Percentiles rank a stretch among this genome's conserved stretches.
These are phyloP conservation scores for Entoloma clypeatum DNA, from an alignment of 1,284 basidiomycete species.

Conservation along the genomic window DNA sequence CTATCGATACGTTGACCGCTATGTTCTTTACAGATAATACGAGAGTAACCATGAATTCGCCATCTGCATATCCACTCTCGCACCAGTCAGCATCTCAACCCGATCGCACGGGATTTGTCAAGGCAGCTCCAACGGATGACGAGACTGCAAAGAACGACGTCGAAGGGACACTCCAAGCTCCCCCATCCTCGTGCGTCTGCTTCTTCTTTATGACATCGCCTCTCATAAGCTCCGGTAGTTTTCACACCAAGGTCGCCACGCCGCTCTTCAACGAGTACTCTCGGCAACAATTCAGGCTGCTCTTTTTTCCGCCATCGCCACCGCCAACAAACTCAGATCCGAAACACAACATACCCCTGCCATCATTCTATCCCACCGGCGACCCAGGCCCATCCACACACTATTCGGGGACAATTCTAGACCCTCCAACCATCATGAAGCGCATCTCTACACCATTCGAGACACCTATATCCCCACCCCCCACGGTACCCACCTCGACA, in stretches of 20 bases:
- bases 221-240: too few species aligned
- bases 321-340: slow-evolving; percentile 33
- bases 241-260: slow-evolving; percentile 1
- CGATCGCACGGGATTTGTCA: too few species aligned
- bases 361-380: slow-evolving; percentile 19
- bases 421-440: slow-evolving; percentile 32
- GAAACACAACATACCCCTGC: slow-evolving; percentile 34
- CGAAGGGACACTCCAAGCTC: too few species aligned
- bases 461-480: slow-evolving; percentile 39
- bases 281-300: background rate
- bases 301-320: slow-evolving; percentile 34
- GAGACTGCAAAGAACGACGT: too few species aligned
- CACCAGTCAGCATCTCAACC: too few species aligned
- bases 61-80: too few species aligned
- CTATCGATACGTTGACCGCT: too few species aligned
- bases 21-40: too few species aligned
- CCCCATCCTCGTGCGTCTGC: too few species aligned
- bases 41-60: too few species aligned
- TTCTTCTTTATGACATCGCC: too few species aligned
- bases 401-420: slow-evolving; percentile 27
- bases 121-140: too few species aligned
- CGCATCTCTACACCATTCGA: slow-evolving; percentile 26
- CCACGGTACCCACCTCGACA: slow-evolving; percentile 36
- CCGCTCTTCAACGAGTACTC: slow-evolving; percentile 3
- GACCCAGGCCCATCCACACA: slow-evolving; percentile 8